Evolutionary conservation across 441 rosid species (phyloP).

Genomic region (Monsonia emarginata): DNA sequence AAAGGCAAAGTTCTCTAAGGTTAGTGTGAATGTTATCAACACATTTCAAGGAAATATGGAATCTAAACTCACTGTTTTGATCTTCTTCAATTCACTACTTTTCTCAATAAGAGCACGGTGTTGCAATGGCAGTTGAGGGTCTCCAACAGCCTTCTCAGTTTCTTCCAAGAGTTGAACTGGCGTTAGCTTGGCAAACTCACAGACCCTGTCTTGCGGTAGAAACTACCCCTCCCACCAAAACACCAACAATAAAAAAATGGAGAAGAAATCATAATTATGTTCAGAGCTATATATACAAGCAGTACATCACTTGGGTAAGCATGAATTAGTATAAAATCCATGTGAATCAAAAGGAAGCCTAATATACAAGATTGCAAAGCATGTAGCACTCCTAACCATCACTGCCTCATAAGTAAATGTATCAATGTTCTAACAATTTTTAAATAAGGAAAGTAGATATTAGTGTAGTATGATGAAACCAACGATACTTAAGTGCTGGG

Average conservation of each 20-base stretch:
- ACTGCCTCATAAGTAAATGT: neutral
- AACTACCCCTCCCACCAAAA: constrained; percentile 32
- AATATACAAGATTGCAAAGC: neutral
- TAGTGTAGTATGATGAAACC: neutral
- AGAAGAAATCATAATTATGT: neutral
- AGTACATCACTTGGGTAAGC: neutral
- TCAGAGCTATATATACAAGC: neutral
- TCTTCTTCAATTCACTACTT: constrained; percentile 58
- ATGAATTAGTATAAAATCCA: neutral
- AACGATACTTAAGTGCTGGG: neutral
- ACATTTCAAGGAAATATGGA: neutral
- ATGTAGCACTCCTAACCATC: neutral
- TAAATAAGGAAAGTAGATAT: neutral
- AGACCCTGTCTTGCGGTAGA: constrained; percentile 89
- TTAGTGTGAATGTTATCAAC: neutral
- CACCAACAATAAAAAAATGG: neutral
- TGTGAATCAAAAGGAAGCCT: neutral
- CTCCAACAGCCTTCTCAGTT: constrained; percentile 96
- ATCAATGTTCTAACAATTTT: neutral
- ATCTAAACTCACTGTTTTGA: constrained; percentile 40
- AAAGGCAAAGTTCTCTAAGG: constrained; percentile 3
- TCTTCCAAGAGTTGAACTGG: constrained; percentile 93
- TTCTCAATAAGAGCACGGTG: constrained; percentile 63
- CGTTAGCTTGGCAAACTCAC: constrained; percentile 84
- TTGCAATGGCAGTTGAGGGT: constrained; percentile 80